Percentiles rank a stretch among this genome's conserved stretches.
Evolutionary conservation across 2,329 filamentous ascomycete genomes (phyloP).

Genomic region (Pseudocercospora cruenta): DNA sequence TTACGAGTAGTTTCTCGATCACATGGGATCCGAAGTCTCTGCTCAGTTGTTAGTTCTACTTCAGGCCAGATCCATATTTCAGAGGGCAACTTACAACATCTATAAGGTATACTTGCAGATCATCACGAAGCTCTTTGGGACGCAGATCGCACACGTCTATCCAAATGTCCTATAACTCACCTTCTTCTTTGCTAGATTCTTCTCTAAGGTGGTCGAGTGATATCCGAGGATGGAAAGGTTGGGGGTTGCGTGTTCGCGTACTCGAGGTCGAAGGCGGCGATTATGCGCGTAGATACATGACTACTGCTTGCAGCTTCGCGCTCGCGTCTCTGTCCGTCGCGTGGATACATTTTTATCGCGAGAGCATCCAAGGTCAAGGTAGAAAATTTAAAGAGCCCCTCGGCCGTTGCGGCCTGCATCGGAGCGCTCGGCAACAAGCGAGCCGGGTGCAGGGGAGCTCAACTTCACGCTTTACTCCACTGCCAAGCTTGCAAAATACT

Average conservation of each 20-base stretch:
- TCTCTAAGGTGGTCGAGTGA: background rate
- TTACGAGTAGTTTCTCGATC: constrained; percentile 8
- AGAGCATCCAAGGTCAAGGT: background rate
- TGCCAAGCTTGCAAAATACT: background rate
- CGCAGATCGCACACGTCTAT: background rate
- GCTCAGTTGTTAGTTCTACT: background rate
- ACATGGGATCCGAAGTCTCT: constrained; percentile 9
- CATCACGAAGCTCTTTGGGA: background rate
- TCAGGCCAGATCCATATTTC: background rate
- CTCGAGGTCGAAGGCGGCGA: background rate
- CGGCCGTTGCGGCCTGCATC: background rate
- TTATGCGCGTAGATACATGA: background rate
- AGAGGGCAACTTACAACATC: constrained; percentile 8
- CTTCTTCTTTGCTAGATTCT: background rate
- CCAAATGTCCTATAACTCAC: background rate
- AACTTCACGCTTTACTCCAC: background rate
- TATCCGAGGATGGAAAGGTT: background rate
- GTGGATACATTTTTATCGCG: background rate
- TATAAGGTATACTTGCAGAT: constrained; percentile 10
- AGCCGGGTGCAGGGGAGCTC: background rate
- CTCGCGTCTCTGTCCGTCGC: background rate
- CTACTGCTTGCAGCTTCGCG: background rate
- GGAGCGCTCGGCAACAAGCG: background rate
- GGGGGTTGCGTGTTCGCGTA: background rate
- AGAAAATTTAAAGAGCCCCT: background rate